phyloP scores from a whole-genome alignment of 768 basidiomycete species.

The Mycena maculata region DNA sequence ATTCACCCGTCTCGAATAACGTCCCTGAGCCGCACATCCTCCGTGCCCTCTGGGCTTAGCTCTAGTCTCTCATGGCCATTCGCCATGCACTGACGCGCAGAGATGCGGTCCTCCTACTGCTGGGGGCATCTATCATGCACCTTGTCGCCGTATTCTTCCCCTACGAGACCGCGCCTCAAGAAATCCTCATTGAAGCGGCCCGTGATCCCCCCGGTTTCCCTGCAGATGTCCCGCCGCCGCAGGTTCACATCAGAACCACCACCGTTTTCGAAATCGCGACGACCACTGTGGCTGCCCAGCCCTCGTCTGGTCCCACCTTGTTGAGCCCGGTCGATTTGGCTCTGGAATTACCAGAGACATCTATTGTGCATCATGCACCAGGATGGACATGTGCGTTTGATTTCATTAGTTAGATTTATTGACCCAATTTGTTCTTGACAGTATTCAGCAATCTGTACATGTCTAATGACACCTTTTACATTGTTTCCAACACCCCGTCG shows the following conservation, averaged over 20 bases:
- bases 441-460: slow-evolving; percentile 75
- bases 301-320: slow-evolving; percentile 8
- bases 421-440: background rate
- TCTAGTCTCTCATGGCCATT: slow-evolving; percentile 46
- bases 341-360: slow-evolving; percentile 21
- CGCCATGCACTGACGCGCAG: slow-evolving; percentile 60
- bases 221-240: slow-evolving; percentile 26
- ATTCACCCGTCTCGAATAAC: slow-evolving; percentile 3
- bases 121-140: slow-evolving; percentile 69
- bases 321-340: slow-evolving; percentile 23
- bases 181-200: slow-evolving; percentile 23
- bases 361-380: slow-evolving; percentile 28
- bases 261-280: slow-evolving; percentile 10
- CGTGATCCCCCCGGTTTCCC: slow-evolving; percentile 18
- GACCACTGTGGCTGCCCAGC: background rate
- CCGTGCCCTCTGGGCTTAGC: background rate
- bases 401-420: background rate
- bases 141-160: slow-evolving; percentile 57
- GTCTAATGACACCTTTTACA: slow-evolving; percentile 83
- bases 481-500: slow-evolving; percentile 60
- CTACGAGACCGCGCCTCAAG: slow-evolving; percentile 18
- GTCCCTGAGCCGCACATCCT: slow-evolving; percentile 1
- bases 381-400: slow-evolving; percentile 32
- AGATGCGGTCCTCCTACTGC: slow-evolving; percentile 68
- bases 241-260: slow-evolving; percentile 22